Base-by-base conservation (phyloP, 1,284 basidiomycete genomes). In the Pseudozyma tsukubaensis region DNA sequence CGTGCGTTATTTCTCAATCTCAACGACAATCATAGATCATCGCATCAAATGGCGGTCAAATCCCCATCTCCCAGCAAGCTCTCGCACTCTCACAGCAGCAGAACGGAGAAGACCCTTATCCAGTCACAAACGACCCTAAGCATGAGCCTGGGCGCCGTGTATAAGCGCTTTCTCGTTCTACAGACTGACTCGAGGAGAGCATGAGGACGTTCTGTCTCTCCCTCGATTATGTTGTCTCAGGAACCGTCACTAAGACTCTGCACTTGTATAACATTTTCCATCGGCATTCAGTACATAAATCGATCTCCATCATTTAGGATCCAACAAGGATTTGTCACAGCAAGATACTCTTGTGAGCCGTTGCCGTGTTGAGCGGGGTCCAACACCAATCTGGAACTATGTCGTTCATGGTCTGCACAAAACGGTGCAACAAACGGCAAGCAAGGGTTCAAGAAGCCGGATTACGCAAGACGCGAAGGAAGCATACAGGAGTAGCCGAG, bases 41-140 rank as follows among this genome's bases (percentile, higher is more conserved):
- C 44, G 21, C 45, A 48, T 51, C 72, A 3, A 68, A 65, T 37
- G 65, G 66, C 12, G 71, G 61, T 14, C 65, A 69, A 16, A 24
- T 65, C 9, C 71, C 72, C 14, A 64, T 70, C 56, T 67, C 72
- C 9, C 66, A 74, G 48, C 63, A 71, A 49, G 62, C 62, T 5
- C 52, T 67, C 19, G 68, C 64, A 24, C 61, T 65, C 36, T 58
- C 70, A 6, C 71, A 65, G 36, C 58, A 70, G 19, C 59, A 72
- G 19, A 59, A 62, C 49, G 59, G 59, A 39, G 36, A 72, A 21
- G 62, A 70, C 45, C 67, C 66, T 11, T 70, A 48, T 50, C 72
- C 72, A 7, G 29, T 75, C 51, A 75, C 72, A 2, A 71, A 75
- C 37, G 72, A 75, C 43, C 72, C 72, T 6, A 55, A 54, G 34